Evolutionary conservation across 305 asterid genomes (phyloP).

Genomic region (Caryopteris hybrid): DNA sequence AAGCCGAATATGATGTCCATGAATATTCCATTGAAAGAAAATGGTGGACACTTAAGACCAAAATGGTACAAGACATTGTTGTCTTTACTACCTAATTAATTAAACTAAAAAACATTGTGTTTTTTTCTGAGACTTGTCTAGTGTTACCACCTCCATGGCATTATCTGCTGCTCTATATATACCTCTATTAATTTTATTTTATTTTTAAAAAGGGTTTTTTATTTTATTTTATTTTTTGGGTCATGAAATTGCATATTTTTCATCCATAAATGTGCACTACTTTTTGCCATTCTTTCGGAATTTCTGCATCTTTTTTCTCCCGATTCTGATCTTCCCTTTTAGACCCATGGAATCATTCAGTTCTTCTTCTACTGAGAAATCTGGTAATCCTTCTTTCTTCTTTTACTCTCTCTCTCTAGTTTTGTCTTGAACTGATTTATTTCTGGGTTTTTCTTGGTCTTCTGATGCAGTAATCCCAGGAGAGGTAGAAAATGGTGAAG

Average conservation of each 20-base stretch:
- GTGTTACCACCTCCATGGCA: background rate
- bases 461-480: conserved; percentile 20
- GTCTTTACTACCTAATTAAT: too few species aligned
- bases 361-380: conserved; percentile 24
- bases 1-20: too few species aligned
- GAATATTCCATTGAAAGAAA: too few species aligned
- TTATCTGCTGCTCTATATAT: background rate
- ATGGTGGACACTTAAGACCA: background rate
- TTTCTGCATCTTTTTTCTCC: background rate
- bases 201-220: too few species aligned
- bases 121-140: background rate
- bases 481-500: conserved; percentile 37
- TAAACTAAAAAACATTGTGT: background rate
- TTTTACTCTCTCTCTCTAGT: too few species aligned
- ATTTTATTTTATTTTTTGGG: too few species aligned
- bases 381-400: conserved; percentile 14
- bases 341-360: conserved; percentile 33
- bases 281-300: conserved; percentile 1
- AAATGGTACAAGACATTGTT: background rate
- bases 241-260: background rate
- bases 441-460: background rate
- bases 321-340: background rate
- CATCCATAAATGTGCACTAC: conserved; percentile 19
- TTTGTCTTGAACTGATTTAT: background rate
- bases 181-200: background rate